Conservation (phyloP, 176 grass and related monocot genomes). For the Lolium multiflorum region DNA sequence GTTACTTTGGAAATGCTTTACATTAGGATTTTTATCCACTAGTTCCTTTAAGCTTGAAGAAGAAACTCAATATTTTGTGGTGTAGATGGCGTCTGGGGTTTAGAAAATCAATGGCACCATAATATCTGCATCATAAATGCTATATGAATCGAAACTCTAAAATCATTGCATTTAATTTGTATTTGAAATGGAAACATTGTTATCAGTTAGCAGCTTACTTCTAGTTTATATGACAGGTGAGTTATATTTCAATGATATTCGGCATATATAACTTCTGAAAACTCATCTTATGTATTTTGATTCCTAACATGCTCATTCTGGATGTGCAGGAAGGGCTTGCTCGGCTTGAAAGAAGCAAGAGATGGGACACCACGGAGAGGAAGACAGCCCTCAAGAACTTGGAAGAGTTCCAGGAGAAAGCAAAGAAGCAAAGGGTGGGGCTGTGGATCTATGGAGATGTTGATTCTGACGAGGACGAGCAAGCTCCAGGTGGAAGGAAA, state of each 20-base stretch:
- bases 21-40: neutral
- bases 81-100: neutral
- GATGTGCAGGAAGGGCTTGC: slow-evolving; percentile 76
- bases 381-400: slow-evolving; percentile 65
- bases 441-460: slow-evolving; percentile 81
- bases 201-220: neutral
- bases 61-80: neutral
- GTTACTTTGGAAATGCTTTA: neutral
- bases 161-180: neutral
- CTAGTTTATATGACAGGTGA: neutral
- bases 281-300: neutral
- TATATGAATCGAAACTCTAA: neutral
- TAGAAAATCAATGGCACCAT: neutral
- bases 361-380: slow-evolving; percentile 74
- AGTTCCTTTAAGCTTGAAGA: neutral
- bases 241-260: neutral
- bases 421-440: slow-evolving; percentile 61
- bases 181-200: neutral
- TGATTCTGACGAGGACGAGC: slow-evolving; percentile 72
- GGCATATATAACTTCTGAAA: neutral
- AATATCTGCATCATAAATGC: neutral
- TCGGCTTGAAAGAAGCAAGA: slow-evolving; percentile 79
- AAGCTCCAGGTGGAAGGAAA: slow-evolving; percentile 62
- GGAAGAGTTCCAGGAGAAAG: slow-evolving; percentile 83
- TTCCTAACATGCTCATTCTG: slow-evolving; percentile 7